These are phyloP conservation scores for Dactylellina cionopaga DNA, from an alignment of 2,329 filamentous ascomycete species.

Conservation along the genomic window DNA sequence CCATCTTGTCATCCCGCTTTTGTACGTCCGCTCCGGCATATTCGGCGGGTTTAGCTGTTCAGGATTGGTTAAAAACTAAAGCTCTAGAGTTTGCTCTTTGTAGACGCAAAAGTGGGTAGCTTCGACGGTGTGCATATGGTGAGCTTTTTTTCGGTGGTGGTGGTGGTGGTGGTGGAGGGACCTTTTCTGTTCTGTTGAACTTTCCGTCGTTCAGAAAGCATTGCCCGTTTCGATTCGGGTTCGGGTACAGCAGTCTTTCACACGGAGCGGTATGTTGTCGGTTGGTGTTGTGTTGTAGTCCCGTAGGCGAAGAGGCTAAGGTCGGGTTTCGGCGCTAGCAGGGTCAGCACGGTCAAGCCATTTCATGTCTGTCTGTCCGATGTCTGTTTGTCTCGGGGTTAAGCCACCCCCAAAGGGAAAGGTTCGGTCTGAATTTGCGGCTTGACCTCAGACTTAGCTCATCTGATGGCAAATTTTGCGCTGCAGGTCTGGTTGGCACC, in stretches of 20 bases:
- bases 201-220: slow-evolving; percentile 49
- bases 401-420: slow-evolving; percentile 43
- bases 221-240: slow-evolving; percentile 49
- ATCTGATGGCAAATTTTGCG: too few relatives aligned
- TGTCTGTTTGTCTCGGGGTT: neutral
- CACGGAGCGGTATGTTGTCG: slow-evolving; percentile 3
- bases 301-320: too few relatives aligned
- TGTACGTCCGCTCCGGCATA: slow-evolving; percentile 34
- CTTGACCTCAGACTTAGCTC: slow-evolving; percentile 48
- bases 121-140: slow-evolving; percentile 2
- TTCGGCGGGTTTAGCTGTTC: slow-evolving; percentile 37
- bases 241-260: slow-evolving; percentile 37
- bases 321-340: neutral
- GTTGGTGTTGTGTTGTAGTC: too few relatives aligned
- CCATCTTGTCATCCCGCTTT: slow-evolving; percentile 50
- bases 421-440: slow-evolving; percentile 41
- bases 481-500: too few relatives aligned
- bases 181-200: slow-evolving; percentile 39
- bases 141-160: slow-evolving; percentile 2
- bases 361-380: too few relatives aligned
- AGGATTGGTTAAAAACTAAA: too few relatives aligned
- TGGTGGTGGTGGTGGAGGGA: slow-evolving; percentile 3
- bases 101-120: slow-evolving; percentile 2
- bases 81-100: too few relatives aligned
- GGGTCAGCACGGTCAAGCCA: neutral